A percentile compares a stretch with the other conserved stretches of the same genome.
Evolutionary conservation across 2,329 filamentous ascomycete genomes (phyloP).

Genomic region (Cordyceps pruinosa): DNA sequence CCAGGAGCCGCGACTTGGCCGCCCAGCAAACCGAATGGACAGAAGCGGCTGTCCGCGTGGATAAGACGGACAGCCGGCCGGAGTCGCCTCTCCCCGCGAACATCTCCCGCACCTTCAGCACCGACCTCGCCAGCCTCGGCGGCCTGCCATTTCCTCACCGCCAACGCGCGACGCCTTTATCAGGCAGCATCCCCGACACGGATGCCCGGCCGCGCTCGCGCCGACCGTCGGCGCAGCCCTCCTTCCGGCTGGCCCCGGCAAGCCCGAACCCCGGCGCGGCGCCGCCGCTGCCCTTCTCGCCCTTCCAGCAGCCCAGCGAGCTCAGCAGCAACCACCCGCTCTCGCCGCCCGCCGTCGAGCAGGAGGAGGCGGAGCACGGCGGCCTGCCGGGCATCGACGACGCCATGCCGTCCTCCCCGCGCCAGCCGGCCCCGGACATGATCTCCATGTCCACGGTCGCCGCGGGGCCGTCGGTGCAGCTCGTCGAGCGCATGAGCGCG

Average conservation of each 20-base stretch:
- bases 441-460: constrained; percentile 83
- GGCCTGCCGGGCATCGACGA: constrained; percentile 38
- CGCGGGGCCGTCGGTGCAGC: constrained; percentile 85
- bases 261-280: constrained; percentile 34
- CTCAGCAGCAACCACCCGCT: background rate
- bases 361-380: constrained; percentile 22
- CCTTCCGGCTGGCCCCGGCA: constrained; percentile 14
- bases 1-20: constrained; percentile 24
- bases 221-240: constrained; percentile 45
- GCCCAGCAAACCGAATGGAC: constrained; percentile 41
- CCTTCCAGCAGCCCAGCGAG: constrained; percentile 36
- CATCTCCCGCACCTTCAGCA: constrained; percentile 45
- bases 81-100: constrained; percentile 46
- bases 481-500: constrained; percentile 93
- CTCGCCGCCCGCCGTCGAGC: background rate
- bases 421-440: constrained; percentile 63
- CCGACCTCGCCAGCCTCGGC: constrained; percentile 43
- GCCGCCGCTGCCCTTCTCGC: constrained; percentile 38
- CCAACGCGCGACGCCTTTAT: constrained; percentile 43
- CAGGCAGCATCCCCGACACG: constrained; percentile 31
- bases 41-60: constrained; percentile 40
- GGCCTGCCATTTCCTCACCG: constrained; percentile 17
- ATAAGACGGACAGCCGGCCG: constrained; percentile 40
- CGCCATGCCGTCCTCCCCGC: constrained; percentile 34
- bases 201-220: constrained; percentile 31